Conservation (phyloP, 805 yeast species). For the Sugiyamaella marilandica region DNA sequence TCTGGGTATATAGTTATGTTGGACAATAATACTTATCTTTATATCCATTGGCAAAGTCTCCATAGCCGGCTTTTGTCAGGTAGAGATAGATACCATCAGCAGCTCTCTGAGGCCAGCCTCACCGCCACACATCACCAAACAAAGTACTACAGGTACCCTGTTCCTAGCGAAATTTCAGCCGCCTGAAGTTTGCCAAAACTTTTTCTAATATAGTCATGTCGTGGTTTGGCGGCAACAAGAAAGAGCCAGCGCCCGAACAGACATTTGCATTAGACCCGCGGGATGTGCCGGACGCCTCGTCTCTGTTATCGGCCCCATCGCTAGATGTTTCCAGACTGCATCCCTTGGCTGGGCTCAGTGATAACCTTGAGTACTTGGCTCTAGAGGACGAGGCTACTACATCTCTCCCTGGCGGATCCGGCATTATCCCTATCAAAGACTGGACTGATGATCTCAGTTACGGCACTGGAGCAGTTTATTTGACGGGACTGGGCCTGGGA, state of each 20-base stretch:
- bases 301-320: conserved; percentile 55
- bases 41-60: too few species aligned
- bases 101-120: too few species aligned
- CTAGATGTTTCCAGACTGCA: conserved; percentile 71
- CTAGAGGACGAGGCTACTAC: conserved; percentile 78
- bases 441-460: conserved; percentile 97
- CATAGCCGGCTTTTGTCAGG: too few species aligned
- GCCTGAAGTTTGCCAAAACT: neutral
- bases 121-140: too few species aligned
- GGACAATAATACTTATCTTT: too few species aligned
- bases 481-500: conserved; percentile 77
- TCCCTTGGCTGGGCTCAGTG: conserved; percentile 88
- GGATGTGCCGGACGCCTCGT: conserved; percentile 57
- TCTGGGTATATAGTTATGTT: too few species aligned
- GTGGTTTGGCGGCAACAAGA: conserved; percentile 26
- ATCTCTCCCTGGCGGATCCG: conserved; percentile 80
- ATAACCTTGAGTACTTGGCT: conserved; percentile 74
- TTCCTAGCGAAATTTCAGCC: neutral
- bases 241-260: conserved; percentile 22
- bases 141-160: too few species aligned
- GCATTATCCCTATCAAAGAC: conserved; percentile 91
- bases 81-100: too few species aligned
- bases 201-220: conserved; percentile 19
- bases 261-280: conserved; percentile 61
- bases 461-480: conserved; percentile 93